Percentiles rank a stretch among this genome's conserved stretches.
Conservation (phyloP, 352 stramenopile species). For the Pythium utonaiense region DNA sequence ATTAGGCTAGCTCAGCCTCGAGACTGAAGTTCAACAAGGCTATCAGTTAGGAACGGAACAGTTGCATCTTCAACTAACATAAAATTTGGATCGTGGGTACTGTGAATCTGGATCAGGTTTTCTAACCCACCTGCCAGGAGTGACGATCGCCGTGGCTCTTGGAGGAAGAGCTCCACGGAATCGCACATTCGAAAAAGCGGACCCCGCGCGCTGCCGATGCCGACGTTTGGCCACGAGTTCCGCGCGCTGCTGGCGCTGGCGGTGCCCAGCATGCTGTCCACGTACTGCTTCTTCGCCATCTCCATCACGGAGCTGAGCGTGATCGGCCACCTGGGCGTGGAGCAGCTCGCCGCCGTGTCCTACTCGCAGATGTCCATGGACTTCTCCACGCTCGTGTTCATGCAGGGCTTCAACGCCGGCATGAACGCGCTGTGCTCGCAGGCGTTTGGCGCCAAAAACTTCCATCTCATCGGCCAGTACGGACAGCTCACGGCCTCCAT, state of each 20-base stretch:
- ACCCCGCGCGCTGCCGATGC: constrained; percentile 3
- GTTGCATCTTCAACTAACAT: not conserved
- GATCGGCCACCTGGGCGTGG: constrained; percentile 72
- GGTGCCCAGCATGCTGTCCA: constrained; percentile 52
- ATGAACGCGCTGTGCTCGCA: constrained; percentile 83
- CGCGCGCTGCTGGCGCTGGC: constrained; percentile 49
- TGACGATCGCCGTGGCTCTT: not conserved
- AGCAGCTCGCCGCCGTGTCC: constrained; percentile 72
- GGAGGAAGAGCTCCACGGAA: not conserved
- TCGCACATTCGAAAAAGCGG: not conserved
- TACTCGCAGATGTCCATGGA: constrained; percentile 81
- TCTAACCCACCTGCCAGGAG: too few species aligned
- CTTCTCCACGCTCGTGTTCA: constrained; percentile 72
- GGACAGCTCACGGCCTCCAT: constrained; percentile 53
- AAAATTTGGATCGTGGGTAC: not conserved
- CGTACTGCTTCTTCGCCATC: constrained; percentile 79
- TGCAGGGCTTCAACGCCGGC: constrained; percentile 76
- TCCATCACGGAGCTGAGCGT: constrained; percentile 81
- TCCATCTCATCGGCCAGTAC: constrained; percentile 61
- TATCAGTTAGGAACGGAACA: not conserved
- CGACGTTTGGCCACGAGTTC: constrained; percentile 30
- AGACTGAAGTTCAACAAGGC: too few species aligned
- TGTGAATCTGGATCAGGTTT: not conserved
- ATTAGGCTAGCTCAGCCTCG: not conserved
- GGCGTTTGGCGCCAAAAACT: constrained; percentile 84